Percentiles rank a stretch among this genome's conserved stretches.
phyloP scores from a whole-genome alignment of 2,329 filamentous ascomycete genomes.

The Trichoderma sp. region DNA sequence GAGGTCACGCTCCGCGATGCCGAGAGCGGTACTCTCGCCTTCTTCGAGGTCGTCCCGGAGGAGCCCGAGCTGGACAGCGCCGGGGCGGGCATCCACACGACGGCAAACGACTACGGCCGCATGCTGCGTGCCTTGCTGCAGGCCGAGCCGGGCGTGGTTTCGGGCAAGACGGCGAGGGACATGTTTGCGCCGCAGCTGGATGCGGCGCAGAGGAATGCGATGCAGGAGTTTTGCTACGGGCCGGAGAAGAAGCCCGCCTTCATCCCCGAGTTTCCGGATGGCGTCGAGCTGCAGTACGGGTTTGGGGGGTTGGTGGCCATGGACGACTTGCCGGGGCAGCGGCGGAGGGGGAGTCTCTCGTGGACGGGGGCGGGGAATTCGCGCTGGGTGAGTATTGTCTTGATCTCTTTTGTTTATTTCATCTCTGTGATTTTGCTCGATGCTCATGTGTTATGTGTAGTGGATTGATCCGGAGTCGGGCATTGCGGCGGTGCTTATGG shows the following conservation, averaged over 20 bases:
- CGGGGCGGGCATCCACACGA: conserved; percentile 43
- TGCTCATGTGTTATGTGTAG: conserved; percentile 19
- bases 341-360: conserved; percentile 41
- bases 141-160: conserved; percentile 29
- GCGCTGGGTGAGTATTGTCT: conserved; percentile 39
- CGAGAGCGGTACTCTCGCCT: background rate
- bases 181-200: conserved; percentile 43
- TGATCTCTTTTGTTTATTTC: background rate
- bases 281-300: conserved; percentile 36
- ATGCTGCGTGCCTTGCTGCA: conserved; percentile 36
- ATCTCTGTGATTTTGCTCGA: background rate
- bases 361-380: conserved; percentile 44
- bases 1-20: conserved; percentile 25
- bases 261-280: conserved; percentile 36
- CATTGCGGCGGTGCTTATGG: conserved; percentile 39
- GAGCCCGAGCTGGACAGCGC: conserved; percentile 40
- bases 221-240: conserved; percentile 25
- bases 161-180: conserved; percentile 28
- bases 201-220: conserved; percentile 26
- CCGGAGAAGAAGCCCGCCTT: conserved; percentile 27
- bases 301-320: conserved; percentile 40
- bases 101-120: conserved; percentile 38
- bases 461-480: conserved; percentile 40
- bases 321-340: conserved; percentile 39
- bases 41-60: conserved; percentile 20